Conservation (phyloP, 805 yeast genomes). For the Teunomyces aglyptinius region DNA sequence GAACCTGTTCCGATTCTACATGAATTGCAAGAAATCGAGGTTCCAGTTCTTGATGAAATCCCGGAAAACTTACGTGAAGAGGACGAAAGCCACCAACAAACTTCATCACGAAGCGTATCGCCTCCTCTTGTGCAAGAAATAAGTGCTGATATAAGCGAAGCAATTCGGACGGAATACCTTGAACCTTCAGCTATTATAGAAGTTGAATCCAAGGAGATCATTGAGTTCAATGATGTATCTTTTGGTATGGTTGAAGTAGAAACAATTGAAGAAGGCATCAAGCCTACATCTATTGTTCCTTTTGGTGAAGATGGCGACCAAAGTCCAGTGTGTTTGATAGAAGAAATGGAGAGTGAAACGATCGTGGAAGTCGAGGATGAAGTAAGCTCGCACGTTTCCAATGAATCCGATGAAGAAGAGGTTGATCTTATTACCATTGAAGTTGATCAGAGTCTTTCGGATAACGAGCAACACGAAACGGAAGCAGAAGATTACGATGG, state of each 20-base stretch:
- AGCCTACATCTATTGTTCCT: not conserved
- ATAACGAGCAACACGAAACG: not conserved
- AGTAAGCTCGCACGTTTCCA: not conserved
- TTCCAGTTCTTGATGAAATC: slow-evolving; percentile 1
- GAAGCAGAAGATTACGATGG: not conserved
- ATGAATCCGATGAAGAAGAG: not conserved
- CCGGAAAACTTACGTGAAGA: not conserved
- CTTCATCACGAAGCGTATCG: not conserved
- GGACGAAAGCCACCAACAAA: not conserved
- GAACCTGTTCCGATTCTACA: not conserved
- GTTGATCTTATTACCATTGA: not conserved
- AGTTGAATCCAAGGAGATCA: not conserved
- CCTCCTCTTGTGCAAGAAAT: slow-evolving; percentile 1
- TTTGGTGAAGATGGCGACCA: not conserved
- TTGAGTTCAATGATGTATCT: not conserved
- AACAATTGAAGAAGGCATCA: not conserved
- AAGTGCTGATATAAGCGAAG: not conserved
- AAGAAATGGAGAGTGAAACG: not conserved
- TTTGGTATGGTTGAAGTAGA: not conserved
- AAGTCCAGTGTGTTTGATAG: not conserved
- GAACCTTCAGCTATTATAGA: not conserved
- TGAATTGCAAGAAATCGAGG: not conserved
- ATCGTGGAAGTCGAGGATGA: not conserved
- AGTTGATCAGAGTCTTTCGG: not conserved
- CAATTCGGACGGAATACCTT: not conserved